Evolutionary conservation across 176 grass and related monocot genomes (phyloP).

Genomic region (Carex parvula): DNA sequence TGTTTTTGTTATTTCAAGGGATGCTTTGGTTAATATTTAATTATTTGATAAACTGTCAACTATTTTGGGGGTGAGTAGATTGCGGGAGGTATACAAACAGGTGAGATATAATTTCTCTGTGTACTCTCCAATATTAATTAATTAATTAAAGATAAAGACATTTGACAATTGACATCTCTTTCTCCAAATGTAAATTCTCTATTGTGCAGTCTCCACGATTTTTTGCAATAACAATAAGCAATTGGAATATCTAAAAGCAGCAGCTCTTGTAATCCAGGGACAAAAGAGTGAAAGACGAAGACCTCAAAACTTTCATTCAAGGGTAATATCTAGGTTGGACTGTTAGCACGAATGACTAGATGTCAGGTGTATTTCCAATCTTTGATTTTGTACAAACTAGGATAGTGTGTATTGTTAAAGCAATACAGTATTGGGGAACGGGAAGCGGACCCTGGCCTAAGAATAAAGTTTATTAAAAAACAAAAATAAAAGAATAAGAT

Average conservation of each 20-base stretch:
- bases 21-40: not conserved
- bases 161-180: slow-evolving; percentile 7
- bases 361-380: not conserved
- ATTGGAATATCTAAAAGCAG: not conserved
- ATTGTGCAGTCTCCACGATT: not conserved
- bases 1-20: not conserved
- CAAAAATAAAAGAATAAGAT: not conserved
- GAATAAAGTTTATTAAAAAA: not conserved
- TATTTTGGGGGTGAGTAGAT: not conserved
- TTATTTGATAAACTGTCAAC: not conserved
- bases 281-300: not conserved
- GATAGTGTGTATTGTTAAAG: not conserved
- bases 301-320: not conserved
- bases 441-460: not conserved
- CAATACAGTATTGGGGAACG: not conserved
- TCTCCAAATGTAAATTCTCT: not conserved
- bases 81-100: not conserved
- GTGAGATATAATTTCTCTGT: not conserved
- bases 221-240: not conserved
- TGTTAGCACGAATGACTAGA: not conserved
- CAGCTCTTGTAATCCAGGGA: no score
- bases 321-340: not conserved
- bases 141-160: not conserved
- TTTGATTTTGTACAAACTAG: not conserved
- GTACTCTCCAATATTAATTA: no score